Evolutionary conservation across 352 stramenopile genomes (phyloP), one percentile per base, ranked within the genome.

Genomic region (Phytophthora citrophthora): DNA sequence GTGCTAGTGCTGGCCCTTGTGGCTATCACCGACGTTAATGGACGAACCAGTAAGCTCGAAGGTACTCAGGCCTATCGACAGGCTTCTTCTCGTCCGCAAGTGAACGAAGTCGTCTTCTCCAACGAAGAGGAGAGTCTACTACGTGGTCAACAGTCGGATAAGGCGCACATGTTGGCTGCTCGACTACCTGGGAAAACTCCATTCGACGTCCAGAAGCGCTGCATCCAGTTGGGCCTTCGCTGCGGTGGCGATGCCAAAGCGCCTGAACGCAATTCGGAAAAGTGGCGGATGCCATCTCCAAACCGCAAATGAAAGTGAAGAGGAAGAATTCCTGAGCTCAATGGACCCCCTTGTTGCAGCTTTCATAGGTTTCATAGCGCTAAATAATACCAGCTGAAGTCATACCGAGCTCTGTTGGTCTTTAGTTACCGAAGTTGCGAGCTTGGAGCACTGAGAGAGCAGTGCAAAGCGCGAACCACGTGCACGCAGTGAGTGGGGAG

Each of bases 111-210:
- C 3, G 43, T 63, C 7, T 91, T 89, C 68, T 74, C 61, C 27
- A 69, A 74, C 65, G 66, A 62, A 2, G 81, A 90, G 44, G 81
- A 90, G 40, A 81, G 72, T 60, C 50, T 89, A 2, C 60, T 90
- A 3, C 69, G 65, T 7, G 57, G 56, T 7, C 73, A 74, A 16
- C 72, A 89, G 39, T 68, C 63, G 51, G 76, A 89, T 20, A 76
- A 65, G 3, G 53, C 64, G 1, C 64, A 78, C 38, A 71, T 69
- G 49, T 49, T 91, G 34, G 63, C 77, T 1, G 64, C 49, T 1
- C 34, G 61, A n/a, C 44, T 91, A 15, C 53, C 54, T 0, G 77
- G 69, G 2, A 77, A 83, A 23, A 75, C 64, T 0, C 45, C 68
- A 23, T 59, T 65, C 23, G 66, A 89, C 41, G 70, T 91, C 40